These are phyloP conservation scores for Corrigiola litoralis DNA, from an alignment of 179 eudicot genomes.

Conservation along the genomic window DNA sequence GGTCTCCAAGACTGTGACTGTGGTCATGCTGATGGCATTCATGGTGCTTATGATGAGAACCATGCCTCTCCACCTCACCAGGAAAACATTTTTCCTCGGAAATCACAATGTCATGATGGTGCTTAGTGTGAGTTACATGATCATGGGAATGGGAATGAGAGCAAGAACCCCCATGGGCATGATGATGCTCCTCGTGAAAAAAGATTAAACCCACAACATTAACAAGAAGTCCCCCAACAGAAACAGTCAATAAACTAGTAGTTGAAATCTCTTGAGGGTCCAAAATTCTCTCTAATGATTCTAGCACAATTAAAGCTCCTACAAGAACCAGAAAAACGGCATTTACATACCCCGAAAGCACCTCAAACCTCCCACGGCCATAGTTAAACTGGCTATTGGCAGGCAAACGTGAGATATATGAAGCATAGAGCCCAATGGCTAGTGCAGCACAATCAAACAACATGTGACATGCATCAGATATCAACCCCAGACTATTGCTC, in stretches of 20 bases:
- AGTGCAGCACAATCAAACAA: conserved; percentile 96
- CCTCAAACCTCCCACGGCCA: conserved; percentile 98
- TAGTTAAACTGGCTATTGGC: conserved; percentile 81
- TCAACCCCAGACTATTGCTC: conserved; percentile 97
- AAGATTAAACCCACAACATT: conserved; percentile 85
- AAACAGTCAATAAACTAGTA: conserved; percentile 70
- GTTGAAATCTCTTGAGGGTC: conserved; percentile 98
- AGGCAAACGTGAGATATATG: conserved; percentile 91
- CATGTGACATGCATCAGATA: conserved; percentile 99
- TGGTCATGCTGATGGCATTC: conserved; percentile 24
- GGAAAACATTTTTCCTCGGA: conserved; percentile 8
- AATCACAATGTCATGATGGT: conserved; percentile 21
- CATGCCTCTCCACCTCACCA: conserved; percentile 5
- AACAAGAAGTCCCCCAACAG: conserved; percentile 85
- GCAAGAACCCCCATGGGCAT: conserved; percentile 94
- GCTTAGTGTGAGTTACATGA: conserved; percentile 14
- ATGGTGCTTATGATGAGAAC: conserved; percentile 22
- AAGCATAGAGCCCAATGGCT: conserved; percentile 94
- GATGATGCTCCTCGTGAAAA: conserved; percentile 98
- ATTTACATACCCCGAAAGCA: conserved; percentile 92
- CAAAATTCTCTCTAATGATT: conserved; percentile 90
- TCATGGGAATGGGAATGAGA: conserved; percentile 60
- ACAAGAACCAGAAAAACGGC: conserved; percentile 95
- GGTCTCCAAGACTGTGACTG: conserved; percentile 20
- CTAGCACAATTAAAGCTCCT: conserved; percentile 89